Base-by-base conservation (phyloP, 192 early-diverging fungal genomes). In the Podila clonocystis region DNA sequence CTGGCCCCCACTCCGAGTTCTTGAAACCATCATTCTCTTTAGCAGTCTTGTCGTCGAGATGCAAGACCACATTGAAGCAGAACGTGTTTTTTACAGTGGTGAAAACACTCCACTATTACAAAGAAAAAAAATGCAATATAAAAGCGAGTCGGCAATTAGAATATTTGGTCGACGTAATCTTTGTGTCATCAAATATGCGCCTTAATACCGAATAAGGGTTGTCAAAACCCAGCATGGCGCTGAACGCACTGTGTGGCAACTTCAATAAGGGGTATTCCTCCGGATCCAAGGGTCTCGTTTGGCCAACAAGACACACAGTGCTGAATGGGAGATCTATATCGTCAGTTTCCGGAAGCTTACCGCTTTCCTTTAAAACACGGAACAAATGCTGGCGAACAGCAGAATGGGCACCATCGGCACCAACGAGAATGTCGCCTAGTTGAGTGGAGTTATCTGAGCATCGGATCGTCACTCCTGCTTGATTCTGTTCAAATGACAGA, bases 381-480 rank as follows among this genome's bases (percentile, higher is more conserved):
- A 72, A 79, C n/a, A 79, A 20, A 34, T 65, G 65, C 26, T 66
- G 65, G 8, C 75, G 63, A 17, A 79, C 65, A 5, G 65, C 70
- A 20, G 63, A 66, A 60, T 79, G 72, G 9, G 69, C 76, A 0
- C 76, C 76, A 33, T 79, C 76, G 0, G 76, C 65, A 12, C 76
- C 76, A 28, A 79, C 58, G 0, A 79, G 45, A 6, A 79, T 79
- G 36, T 79, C 76, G 3, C 76, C 76, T 3, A 72, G 58, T 29
- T 72, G 38, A 3, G 31, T 15, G 12, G n/a, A 57, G 2, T 55
- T 55, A 49, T 79, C 76, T 15, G 69, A 19, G 24, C 63, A 67
- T 13, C 67, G 68, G 19, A 79, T 48, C n/a, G 68, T 6, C 7
- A 65, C 75, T 9, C 76, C 68, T 6, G 62, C 12, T 11, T 68